phyloP scores from a whole-genome alignment of 2,329 filamentous ascomycete species.

The Ophiostoma himal-ulmi region DNA sequence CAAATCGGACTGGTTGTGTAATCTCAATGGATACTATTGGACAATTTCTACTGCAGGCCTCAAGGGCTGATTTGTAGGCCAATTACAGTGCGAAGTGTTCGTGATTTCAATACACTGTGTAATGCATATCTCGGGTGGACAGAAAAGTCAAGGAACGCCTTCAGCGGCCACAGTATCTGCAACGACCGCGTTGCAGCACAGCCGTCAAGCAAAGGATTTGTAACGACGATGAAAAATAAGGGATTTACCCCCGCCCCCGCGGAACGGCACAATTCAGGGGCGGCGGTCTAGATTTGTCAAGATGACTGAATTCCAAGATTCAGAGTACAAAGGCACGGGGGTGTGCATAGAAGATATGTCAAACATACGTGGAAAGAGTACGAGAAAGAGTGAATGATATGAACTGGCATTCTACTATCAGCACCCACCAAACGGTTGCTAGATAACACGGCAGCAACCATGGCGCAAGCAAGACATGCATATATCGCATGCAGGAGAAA shows the following conservation, averaged over 20 bases:
- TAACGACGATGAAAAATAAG: background rate
- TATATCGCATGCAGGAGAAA: constrained; percentile 1
- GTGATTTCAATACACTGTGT: too few species aligned
- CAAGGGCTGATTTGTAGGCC: too few species aligned
- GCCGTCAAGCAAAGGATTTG: too few species aligned
- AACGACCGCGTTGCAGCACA: too few species aligned
- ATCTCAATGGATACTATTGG: too few species aligned
- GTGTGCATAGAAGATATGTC: background rate
- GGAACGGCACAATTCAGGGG: background rate
- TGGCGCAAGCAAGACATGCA: constrained; percentile 6
- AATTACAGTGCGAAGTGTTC: too few species aligned
- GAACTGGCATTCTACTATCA: background rate
- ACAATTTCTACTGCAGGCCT: too few species aligned
- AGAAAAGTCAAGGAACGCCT: too few species aligned
- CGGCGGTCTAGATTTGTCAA: background rate
- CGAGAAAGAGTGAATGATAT: background rate
- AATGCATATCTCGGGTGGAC: too few species aligned
- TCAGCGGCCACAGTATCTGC: too few species aligned
- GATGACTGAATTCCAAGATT: background rate
- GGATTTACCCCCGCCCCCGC: background rate
- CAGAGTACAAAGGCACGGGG: background rate
- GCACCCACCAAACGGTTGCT: background rate
- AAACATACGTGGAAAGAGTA: background rate
- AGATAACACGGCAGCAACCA: background rate
- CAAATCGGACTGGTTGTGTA: too few species aligned